Evolutionary conservation across 2,329 filamentous ascomycete genomes (phyloP).

Genomic region (Colletotrichum melonis): DNA sequence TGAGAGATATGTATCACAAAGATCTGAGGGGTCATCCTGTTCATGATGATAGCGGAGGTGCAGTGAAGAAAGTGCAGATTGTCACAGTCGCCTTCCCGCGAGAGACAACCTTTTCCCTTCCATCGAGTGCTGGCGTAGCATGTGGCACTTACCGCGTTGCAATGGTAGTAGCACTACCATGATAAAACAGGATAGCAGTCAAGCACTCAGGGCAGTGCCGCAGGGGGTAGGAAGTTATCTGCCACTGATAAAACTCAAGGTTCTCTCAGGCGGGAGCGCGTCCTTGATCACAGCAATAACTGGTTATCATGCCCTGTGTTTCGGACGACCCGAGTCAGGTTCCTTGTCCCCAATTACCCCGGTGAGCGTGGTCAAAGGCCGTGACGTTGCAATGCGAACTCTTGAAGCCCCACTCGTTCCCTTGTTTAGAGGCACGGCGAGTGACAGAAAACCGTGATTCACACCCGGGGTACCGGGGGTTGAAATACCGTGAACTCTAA

Average conservation of each 20-base stretch:
- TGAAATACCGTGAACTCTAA: neutral
- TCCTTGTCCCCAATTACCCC: neutral
- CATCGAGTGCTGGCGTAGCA: neutral
- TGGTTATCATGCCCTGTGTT: neutral
- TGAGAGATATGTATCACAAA: neutral
- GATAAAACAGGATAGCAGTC: conserved; percentile 6
- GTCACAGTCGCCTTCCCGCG: neutral
- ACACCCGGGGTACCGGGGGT: neutral
- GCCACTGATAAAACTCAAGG: neutral
- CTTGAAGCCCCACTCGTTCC: neutral
- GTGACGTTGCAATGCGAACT: neutral
- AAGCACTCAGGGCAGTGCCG: neutral
- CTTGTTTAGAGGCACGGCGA: neutral
- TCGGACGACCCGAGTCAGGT: neutral
- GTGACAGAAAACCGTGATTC: neutral
- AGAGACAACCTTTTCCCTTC: neutral
- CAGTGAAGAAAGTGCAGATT: neutral
- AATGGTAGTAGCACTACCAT: neutral
- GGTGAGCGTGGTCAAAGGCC: neutral
- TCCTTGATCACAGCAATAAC: neutral
- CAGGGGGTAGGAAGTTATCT: neutral
- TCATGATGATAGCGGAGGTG: neutral
- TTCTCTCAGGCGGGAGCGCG: neutral
- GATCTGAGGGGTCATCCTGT: neutral
- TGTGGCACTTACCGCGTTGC: neutral